These are phyloP conservation scores for Fereydounia khargensis DNA, from an alignment of 1,284 basidiomycete genomes.

Conservation along the genomic window DNA sequence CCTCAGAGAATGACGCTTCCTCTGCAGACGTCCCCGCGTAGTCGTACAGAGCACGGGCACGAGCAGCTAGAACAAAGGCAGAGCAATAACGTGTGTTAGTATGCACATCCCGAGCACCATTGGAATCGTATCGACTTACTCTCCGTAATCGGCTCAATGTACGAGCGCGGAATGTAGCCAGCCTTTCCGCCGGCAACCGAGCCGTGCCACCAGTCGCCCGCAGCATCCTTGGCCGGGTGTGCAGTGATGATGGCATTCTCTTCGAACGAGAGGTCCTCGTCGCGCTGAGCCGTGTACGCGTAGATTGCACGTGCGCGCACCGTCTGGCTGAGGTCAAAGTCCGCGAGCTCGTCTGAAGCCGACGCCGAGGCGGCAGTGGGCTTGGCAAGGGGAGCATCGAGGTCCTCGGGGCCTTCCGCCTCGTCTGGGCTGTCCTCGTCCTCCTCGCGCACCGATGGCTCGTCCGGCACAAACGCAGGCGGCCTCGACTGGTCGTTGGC, in stretches of 20 bases:
- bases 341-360: slow-evolving; percentile 61
- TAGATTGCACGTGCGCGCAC: slow-evolving; percentile 66
- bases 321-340: slow-evolving; percentile 68
- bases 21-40: slow-evolving; percentile 48
- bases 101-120: too few species aligned
- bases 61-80: too few species aligned
- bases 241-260: slow-evolving; percentile 72
- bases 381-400: slow-evolving; percentile 10
- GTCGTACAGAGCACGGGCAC: slow-evolving; percentile 53
- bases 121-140: too few species aligned
- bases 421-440: slow-evolving; percentile 61
- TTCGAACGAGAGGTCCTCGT: slow-evolving; percentile 80
- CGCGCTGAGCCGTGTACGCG: slow-evolving; percentile 76
- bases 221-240: slow-evolving; percentile 17
- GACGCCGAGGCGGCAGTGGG: slow-evolving; percentile 7
- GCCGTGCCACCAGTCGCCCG: slow-evolving; percentile 81
- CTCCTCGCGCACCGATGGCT: slow-evolving; percentile 65
- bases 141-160: slow-evolving; percentile 58
- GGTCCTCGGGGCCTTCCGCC: slow-evolving; percentile 27
- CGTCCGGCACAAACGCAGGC: slow-evolving; percentile 59
- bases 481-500: slow-evolving; percentile 70
- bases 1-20: slow-evolving; percentile 45
- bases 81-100: too few species aligned
- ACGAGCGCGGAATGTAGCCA: slow-evolving; percentile 88
- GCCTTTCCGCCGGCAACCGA: slow-evolving; percentile 67